These are phyloP conservation scores for Phytopythium oedochilum DNA, from an alignment of 352 stramenopile species.

Conservation along the genomic window DNA sequence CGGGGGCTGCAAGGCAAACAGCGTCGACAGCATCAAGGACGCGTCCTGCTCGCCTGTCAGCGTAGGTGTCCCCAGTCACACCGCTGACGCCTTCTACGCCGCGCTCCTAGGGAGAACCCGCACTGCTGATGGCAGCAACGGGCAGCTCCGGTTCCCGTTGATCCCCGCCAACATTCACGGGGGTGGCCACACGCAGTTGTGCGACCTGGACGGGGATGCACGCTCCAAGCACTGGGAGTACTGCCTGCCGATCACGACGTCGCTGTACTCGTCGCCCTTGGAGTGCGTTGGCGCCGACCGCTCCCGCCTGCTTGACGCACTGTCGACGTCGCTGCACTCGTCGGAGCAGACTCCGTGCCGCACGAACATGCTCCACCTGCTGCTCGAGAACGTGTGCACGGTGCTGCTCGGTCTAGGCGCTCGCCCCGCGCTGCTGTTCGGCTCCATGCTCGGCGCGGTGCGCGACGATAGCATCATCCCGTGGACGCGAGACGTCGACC, in stretches of 20 bases:
- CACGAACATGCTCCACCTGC: constrained; percentile 41
- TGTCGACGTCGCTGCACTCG: no score
- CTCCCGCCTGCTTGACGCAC: neutral
- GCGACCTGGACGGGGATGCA: neutral
- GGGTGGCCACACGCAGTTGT: neutral
- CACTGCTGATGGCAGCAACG: neutral
- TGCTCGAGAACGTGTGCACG: constrained; percentile 44
- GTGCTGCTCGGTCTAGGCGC: constrained; percentile 19
- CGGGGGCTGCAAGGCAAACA: no score
- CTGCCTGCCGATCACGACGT: constrained; percentile 28
- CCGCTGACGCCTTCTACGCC: neutral
- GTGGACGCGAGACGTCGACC: constrained; percentile 47
- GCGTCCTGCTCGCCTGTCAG: constrained; percentile 20
- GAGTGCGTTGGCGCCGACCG: neutral
- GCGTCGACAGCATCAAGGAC: neutral
- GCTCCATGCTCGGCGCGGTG: constrained; percentile 42
- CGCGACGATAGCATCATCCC: constrained; percentile 39
- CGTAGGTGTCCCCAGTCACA: neutral
- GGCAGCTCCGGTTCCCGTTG: neutral
- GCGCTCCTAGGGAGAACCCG: neutral
- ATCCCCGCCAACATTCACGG: neutral
- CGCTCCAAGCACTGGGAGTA: constrained; percentile 19
- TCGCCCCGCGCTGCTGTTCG: constrained; percentile 31
- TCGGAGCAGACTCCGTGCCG: constrained; percentile 17
- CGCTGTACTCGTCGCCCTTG: neutral